Conservation (phyloP, 2,329 filamentous ascomycete species). For the Sclerotinia minor region DNA sequence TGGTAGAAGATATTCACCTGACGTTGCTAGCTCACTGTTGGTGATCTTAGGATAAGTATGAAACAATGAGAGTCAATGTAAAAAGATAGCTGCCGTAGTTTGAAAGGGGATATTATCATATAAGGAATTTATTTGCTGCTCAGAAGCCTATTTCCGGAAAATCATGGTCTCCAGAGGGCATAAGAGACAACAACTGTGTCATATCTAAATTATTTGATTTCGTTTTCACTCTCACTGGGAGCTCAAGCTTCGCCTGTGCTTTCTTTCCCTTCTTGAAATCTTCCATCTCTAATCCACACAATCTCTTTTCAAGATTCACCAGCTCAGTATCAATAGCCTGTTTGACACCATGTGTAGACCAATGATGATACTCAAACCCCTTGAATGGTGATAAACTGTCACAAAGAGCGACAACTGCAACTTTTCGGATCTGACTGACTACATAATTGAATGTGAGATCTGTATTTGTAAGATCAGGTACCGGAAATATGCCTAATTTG, state of each 20-base stretch:
- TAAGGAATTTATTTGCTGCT: neutral
- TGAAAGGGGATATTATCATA: neutral
- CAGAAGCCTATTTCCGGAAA: no score
- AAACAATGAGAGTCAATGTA: neutral
- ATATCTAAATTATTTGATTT: neutral
- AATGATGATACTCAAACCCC: constrained; percentile 3
- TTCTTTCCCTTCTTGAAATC: constrained; percentile 17
- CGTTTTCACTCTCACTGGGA: neutral
- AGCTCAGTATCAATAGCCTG: constrained; percentile 8
- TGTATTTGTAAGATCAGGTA: constrained; percentile 6
- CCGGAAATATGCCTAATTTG: constrained; percentile 19
- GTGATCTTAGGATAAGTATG: neutral
- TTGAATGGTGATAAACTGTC: constrained; percentile 15
- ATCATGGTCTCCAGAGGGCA: neutral
- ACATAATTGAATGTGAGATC: constrained; percentile 8
- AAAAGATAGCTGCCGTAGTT: neutral
- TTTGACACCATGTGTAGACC: constrained; percentile 17
- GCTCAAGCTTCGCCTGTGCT: neutral
- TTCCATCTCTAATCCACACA: constrained; percentile 11
- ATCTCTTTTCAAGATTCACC: neutral
- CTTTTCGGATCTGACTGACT: constrained; percentile 5
- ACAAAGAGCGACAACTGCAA: constrained; percentile 16
- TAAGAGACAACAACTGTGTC: neutral
- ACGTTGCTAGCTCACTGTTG: neutral
- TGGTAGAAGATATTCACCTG: neutral